Conservation (phyloP, 2,329 filamentous ascomycete genomes). For the Colletotrichum cuscutae region DNA sequence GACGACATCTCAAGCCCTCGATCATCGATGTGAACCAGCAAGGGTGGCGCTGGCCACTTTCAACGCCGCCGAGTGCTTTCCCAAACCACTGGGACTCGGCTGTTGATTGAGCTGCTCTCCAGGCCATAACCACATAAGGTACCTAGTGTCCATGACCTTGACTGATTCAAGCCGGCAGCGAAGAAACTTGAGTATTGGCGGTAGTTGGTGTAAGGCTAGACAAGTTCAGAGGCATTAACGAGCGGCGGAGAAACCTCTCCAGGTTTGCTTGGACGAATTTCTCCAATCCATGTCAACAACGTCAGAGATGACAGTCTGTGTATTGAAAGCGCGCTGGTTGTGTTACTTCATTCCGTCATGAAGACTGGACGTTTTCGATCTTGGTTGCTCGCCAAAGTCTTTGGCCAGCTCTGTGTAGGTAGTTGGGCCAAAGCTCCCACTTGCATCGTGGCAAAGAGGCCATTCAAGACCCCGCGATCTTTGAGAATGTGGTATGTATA, state of each 20-base stretch:
- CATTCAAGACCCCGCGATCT: neutral
- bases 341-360: neutral
- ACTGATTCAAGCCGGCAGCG: neutral
- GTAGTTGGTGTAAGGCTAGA: neutral
- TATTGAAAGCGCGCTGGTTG: neutral
- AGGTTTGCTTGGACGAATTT: neutral
- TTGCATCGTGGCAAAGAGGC: neutral
- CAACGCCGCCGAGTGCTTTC: neutral
- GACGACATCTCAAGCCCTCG: neutral
- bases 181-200: neutral
- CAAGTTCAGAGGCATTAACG: neutral
- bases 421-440: neutral
- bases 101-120: neutral
- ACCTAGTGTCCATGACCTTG: neutral
- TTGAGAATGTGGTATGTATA: neutral
- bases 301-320: neutral
- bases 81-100: conserved; percentile 7
- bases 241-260: neutral
- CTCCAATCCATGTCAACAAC: neutral
- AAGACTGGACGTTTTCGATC: neutral
- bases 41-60: conserved; percentile 15
- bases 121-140: neutral
- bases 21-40: neutral
- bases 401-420: neutral
- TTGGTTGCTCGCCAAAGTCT: neutral